Evolutionary conservation across 2,329 filamentous ascomycete genomes (phyloP).

Genomic region (Neobulgaria alba): DNA sequence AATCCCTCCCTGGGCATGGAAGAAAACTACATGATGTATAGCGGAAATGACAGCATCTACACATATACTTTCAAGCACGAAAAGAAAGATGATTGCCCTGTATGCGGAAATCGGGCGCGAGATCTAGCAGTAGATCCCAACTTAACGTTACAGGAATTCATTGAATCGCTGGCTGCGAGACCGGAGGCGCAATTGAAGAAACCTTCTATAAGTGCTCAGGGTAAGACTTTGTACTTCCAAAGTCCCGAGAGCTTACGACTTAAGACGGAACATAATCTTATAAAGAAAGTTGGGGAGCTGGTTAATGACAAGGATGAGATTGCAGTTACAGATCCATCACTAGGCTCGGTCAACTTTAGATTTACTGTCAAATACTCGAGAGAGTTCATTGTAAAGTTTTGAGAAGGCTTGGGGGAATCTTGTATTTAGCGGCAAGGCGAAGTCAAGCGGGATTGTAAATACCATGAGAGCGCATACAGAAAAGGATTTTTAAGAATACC

Average conservation of each 20-base stretch:
- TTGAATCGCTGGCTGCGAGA: constrained; percentile 72
- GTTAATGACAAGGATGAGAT: constrained; percentile 79
- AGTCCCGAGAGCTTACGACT: constrained; percentile 73
- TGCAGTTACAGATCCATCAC: constrained; percentile 86
- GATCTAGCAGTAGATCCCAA: constrained; percentile 63
- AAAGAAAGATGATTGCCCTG: constrained; percentile 88
- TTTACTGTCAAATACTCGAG: constrained; percentile 25
- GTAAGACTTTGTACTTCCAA: constrained; percentile 86
- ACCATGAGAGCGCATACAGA: no score
- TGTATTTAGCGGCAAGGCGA: no score
- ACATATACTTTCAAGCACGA: constrained; percentile 96
- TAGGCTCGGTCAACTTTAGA: constrained; percentile 40
- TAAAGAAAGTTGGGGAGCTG: constrained; percentile 68
- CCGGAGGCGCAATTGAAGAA: constrained; percentile 92
- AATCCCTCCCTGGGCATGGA: constrained; percentile 72
- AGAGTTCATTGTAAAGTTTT: constrained; percentile 3
- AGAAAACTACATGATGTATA: constrained; percentile 99
- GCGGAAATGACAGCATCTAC: constrained; percentile 89
- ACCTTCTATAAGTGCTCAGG: constrained; percentile 72
- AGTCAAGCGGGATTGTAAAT: no score
- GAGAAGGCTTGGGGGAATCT: no score
- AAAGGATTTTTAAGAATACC: no score
- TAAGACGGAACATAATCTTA: constrained; percentile 74
- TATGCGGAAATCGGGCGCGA: constrained; percentile 78
- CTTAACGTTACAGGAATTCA: constrained; percentile 70